phyloP scores from a whole-genome alignment of 352 stramenopile species.

The Phytophthora pseudosyringae region DNA sequence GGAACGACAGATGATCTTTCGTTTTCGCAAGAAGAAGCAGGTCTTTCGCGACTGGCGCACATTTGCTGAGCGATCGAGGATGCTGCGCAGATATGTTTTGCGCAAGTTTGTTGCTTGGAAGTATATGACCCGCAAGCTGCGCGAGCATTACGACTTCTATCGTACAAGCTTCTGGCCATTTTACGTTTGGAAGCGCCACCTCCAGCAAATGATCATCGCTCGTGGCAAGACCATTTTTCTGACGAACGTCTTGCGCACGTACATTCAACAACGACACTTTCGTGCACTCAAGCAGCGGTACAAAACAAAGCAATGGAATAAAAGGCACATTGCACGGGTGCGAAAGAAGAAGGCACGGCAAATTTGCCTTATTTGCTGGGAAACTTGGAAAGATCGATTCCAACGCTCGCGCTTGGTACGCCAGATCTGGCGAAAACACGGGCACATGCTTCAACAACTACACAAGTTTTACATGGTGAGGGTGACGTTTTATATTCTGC shows the following conservation, averaged over 20 bases:
- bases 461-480: conserved; percentile 69
- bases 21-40: conserved; percentile 64
- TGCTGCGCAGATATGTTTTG: conserved; percentile 48
- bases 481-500: conserved; percentile 58
- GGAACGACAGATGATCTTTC: conserved; percentile 66
- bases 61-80: conserved; percentile 49
- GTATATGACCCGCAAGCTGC: conserved; percentile 52
- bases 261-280: conserved; percentile 67
- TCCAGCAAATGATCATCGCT: conserved; percentile 74
- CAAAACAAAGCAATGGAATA: conserved; percentile 38
- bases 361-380: conserved; percentile 35
- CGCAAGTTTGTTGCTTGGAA: conserved; percentile 75
- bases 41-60: conserved; percentile 55
- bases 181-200: conserved; percentile 80
- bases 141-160: conserved; percentile 65
- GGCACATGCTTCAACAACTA: conserved; percentile 60
- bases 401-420: conserved; percentile 33
- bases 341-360: conserved; percentile 32
- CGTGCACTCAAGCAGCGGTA: conserved; percentile 48
- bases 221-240: conserved; percentile 66
- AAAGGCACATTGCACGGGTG: conserved; percentile 35
- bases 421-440: conserved; percentile 51
- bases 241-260: conserved; percentile 57
- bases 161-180: conserved; percentile 79
- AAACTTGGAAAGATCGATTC: conserved; percentile 41